phyloP scores from a whole-genome alignment of 106 monocot species.

The Dendrobium officinale region DNA sequence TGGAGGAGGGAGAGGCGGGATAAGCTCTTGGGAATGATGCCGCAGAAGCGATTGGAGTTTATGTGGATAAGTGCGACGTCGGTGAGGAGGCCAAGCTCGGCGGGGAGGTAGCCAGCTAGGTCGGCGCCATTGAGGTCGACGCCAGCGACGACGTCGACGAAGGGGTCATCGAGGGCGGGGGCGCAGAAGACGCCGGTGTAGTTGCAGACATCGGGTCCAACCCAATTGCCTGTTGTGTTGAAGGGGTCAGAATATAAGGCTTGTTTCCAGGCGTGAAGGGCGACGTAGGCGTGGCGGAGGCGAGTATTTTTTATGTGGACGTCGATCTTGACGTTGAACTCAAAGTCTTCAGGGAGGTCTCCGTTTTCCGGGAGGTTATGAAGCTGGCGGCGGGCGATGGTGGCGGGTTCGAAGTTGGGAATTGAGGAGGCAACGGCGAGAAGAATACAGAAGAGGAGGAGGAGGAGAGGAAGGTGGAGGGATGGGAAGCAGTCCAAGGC shows the following conservation, averaged over 20 bases:
- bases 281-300: slow-evolving; percentile 38
- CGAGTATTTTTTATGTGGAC: slow-evolving; percentile 20
- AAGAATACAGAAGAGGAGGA: background rate
- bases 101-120: slow-evolving; percentile 67
- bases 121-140: slow-evolving; percentile 70
- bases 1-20: slow-evolving; percentile 26
- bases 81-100: slow-evolving; percentile 57
- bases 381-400: slow-evolving; percentile 28
- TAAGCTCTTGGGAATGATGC: slow-evolving; percentile 44
- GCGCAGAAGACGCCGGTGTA: slow-evolving; percentile 45
- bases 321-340: slow-evolving; percentile 10
- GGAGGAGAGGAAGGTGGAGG: slow-evolving; percentile 2
- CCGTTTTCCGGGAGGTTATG: slow-evolving; percentile 19
- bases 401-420: slow-evolving; percentile 5
- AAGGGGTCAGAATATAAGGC: slow-evolving; percentile 42
- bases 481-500: slow-evolving; percentile 6
- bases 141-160: slow-evolving; percentile 44
- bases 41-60: slow-evolving; percentile 77
- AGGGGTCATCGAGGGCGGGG: slow-evolving; percentile 18
- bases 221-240: slow-evolving; percentile 33
- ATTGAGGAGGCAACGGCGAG: background rate
- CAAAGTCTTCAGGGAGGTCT: slow-evolving; percentile 23
- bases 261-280: slow-evolving; percentile 42
- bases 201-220: slow-evolving; percentile 32
- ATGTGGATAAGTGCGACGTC: slow-evolving; percentile 62